phyloP scores from a whole-genome alignment of 768 basidiomycete genomes.

The Dendrothele bispora region DNA sequence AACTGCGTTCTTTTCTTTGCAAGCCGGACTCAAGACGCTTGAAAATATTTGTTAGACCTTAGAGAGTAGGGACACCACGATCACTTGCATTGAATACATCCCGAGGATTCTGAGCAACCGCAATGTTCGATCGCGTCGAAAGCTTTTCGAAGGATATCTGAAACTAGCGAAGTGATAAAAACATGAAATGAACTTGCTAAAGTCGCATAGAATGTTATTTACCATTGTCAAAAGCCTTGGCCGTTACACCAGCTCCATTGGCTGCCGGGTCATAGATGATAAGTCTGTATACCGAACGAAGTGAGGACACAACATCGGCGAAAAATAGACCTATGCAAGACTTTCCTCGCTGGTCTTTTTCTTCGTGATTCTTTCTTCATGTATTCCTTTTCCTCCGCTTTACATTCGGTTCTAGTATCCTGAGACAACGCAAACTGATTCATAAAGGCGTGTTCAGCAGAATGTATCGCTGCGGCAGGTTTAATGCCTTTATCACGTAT shows the following conservation, averaged over 20 bases:
- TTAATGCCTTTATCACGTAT: constrained; percentile 56
- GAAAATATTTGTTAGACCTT: neutral
- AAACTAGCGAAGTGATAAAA: constrained; percentile 33
- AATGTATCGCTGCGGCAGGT: constrained; percentile 80
- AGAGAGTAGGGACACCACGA: neutral
- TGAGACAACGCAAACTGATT: constrained; percentile 70
- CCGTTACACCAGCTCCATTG: constrained; percentile 68
- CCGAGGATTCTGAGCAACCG: constrained; percentile 50
- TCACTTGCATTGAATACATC: constrained; percentile 67
- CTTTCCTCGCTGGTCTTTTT: constrained; percentile 69
- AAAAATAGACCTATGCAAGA: constrained; percentile 4
- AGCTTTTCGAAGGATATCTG: constrained; percentile 61
- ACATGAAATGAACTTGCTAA: neutral
- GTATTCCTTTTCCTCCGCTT: constrained; percentile 74
- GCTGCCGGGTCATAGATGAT: constrained; percentile 80
- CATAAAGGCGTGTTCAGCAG: constrained; percentile 81
- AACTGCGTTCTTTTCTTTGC: constrained; percentile 73
- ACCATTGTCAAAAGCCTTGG: constrained; percentile 85
- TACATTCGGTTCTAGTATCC: constrained; percentile 83
- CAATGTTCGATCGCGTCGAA: constrained; percentile 58
- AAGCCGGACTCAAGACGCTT: constrained; percentile 70
- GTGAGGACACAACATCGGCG: neutral
- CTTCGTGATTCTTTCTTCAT: constrained; percentile 47
- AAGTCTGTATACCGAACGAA: constrained; percentile 43
- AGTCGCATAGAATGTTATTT: constrained; percentile 12